Evolutionary conservation across 2,329 filamentous ascomycete genomes (phyloP), one percentile per base, ranked within the genome.

Genomic region (Penicillium sp.): DNA sequence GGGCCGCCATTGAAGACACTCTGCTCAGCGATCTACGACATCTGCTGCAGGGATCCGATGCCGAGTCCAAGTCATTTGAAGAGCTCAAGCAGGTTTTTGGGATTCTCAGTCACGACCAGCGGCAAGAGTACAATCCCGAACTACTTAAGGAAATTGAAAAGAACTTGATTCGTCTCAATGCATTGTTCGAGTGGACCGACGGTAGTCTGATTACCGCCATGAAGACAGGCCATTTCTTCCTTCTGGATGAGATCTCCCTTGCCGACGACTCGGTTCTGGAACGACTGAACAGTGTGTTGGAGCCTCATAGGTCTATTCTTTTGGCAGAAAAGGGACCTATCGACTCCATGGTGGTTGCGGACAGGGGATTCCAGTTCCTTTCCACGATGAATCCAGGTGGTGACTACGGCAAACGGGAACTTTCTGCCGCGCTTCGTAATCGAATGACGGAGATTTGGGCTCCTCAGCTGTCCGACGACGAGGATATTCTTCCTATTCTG

Each of bases 391-490:
- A 99, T 69, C 95, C 95, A 8, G 96, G 96, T 55, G 95, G 96
- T 50, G 95, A 99, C 73, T 99, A 98, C 75, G 95, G 95, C 67
- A 99, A 99, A 80, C 92, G 94, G 69, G 95, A 99, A 76, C 85
- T 99, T 13, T 99, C 95, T 1, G 95, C 95, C 3, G 96, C 95
- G 15, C 81, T 99, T 63, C 87, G 95, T 50, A 99, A 99, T 75
- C 91, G 95, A 63, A 97, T 99, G 75, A 99, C 95, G 0, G 95
- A 99, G 77, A 97, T 99, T 8, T 99, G 95, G 95, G 95, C 98
- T 0, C 93, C 95, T 1, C 86, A 93, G 1, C 81, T 98, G 62
- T 93, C 92, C 1, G 91, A 94, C 63, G 86, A 88, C 56, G 89
- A 93, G 31, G 96, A 99, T 73, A 89, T 98, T 38, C 79, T 93